Base-by-base conservation (phyloP, 2,329 filamentous ascomycete species). In the Trichophyton benhamiae region DNA sequence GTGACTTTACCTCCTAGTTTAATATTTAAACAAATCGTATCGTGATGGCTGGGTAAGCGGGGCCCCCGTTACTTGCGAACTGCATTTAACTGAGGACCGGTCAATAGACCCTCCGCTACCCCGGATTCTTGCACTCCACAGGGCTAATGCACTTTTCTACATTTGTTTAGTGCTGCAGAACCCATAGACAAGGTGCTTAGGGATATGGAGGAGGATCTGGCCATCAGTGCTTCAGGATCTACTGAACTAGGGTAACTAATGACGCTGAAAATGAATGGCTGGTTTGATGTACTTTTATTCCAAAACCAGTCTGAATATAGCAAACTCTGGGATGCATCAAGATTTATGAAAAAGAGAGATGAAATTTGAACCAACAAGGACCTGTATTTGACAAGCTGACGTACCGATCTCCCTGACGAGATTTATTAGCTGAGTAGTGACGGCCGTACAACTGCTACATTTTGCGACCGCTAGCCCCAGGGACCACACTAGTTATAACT, bases 41-140 rank as follows among this genome's bases (percentile, higher is more conserved):
- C 20, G 20, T 2, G 20, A 20, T 20, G 20, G 20, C 20, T 20
- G 20, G 20, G 20, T 20, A 20, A 20, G 20, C 20, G 20, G 20
- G 1, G 20, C 2, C 69, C 66, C 15, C 67, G 70, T 9, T 22
- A 22, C 20, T 1, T 5, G 20, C 9, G 68, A 66, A n/a, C 65
- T 74, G 20, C 68, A 66, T 62, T 63, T 71, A 22, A 66, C 66
- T 11, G 49, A 65, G 6, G 63, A 63, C 44, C 66, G 62, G 25
- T 68, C 62, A 6, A 70, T 74, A 20, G 70, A 74, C 20, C 60
- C 60, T 36, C 60, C 60, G 33, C 48, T 36, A 30, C 36, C 60
- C 8, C 49, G 52, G 17, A 25, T 49, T 7, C 42, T 57, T 11
- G 60, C 60, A 27, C 8, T 61, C 9, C 49, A 61, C 42, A 22